Evolutionary conservation across 495 filamentous ascomycete genomes (phyloP), one percentile per base, ranked within the genome.

Genomic region (Chaetomidium leptoderma): DNA sequence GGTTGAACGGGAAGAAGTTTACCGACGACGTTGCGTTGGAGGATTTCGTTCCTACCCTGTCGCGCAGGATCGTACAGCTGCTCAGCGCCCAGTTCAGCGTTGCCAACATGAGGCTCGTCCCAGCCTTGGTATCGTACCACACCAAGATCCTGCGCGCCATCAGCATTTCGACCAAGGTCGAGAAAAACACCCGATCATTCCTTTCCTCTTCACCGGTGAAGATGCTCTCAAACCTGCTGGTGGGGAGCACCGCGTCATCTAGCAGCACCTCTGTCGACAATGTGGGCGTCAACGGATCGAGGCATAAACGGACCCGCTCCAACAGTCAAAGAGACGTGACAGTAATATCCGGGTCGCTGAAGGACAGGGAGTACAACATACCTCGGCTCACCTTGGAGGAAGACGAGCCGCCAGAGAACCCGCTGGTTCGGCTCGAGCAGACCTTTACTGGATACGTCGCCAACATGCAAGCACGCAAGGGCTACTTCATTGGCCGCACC

Each of bases 191-290:
- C 57, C 83, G 74, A 64, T 81, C 78, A 0, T 86, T 89, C 62
- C 80, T 90, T 21, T 85, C 88, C 11, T 81, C 85, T 11, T 96
- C 91, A 10, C 92, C 93, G 0, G 89, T 92, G 35, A 98, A 97
- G 70, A 72, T 97, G 64, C 79, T 98, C 26, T 93, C 91, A 0
- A 93, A 81, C 62, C 80, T 98, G 49, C 76, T 96, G 30, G 82
- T 83, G 45, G 81, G 82, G 19, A 80, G 73, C 62, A 68, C 57
- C 45, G 40, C 63, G 14, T 66, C 71, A 0, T 60, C 68, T 1
- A 40, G 58, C 36, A 64, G 49, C 36, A 57, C 53, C 26, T 53
- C 57, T 0, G 39, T 61, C 21, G 47, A 62, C 24, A 63, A 47
- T n/a, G 57, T 53, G 8, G 53, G 58, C 36, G 49, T 53, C 27